Evolutionary conservation across 345 rosid genomes (phyloP), one percentile per base, ranked within the genome.

Genomic region (Lenwebbia sp.): DNA sequence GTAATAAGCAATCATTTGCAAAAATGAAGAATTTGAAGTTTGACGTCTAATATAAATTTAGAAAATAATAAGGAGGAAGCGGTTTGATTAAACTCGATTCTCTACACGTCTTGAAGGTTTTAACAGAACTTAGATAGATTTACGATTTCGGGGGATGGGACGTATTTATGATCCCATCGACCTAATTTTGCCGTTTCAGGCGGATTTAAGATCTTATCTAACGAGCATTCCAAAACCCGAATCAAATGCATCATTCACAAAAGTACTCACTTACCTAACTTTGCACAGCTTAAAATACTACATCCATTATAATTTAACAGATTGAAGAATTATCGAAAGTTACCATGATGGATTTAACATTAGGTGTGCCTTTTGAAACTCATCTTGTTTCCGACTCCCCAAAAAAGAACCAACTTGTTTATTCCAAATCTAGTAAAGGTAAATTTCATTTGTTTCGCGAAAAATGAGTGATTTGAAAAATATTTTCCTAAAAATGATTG

Each of bases 1-100:
- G 2, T 30, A 62, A 3, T 0, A 33, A 33, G 1, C 0, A 65
- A 33, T 2, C 10, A 65, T 17, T 65, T 0, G 1, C 0, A 7
- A 30, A 62, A 60, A 62, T 30, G 70, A 0, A n/a, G 2, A 13
- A 58, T 58, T 58, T 12, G 54, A 51, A 51, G 54, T 51, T 51
- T 51, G 54, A 51, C 1, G 13, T 50, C 13, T 50, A 50, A 50
- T 4, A 50, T 57, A 11, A 57, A 57, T 57, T 57, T 25, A 10
- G 70, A n/a, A 60, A 60, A 60, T 2, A 13, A 0, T 5, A 4
- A 1, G 62, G 28, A 10, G 14, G 14, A 56, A 56, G 13, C 6
- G 2, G 5, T 57, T 28, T 21, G 21, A 30, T 15, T 37, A 62
- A 28, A 28, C 1, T 62, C 0, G 0, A 40, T 7, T 30, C 1